Percentiles rank a stretch among this genome's conserved stretches.
Evolutionary conservation across 139 green algal genomes (phyloP).

Genomic region (Volvox reticuliferus): DNA sequence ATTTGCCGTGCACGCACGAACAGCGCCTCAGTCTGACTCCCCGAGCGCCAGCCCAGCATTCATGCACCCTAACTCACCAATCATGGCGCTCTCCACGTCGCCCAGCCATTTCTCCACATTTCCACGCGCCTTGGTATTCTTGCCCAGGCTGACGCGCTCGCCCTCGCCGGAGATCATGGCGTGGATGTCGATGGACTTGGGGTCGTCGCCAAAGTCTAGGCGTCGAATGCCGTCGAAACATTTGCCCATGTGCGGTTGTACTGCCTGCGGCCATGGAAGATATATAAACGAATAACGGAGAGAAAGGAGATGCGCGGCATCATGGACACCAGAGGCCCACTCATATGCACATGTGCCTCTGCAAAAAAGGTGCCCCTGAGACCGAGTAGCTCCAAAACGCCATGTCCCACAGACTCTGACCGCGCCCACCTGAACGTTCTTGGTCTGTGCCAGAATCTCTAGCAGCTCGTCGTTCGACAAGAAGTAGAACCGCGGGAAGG

Average conservation of each 20-base stretch:
- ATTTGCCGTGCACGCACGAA: too few relatives aligned
- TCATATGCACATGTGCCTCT: background rate
- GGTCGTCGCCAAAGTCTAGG: constrained; percentile 89
- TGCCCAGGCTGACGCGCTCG: constrained; percentile 84
- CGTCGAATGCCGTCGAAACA: constrained; percentile 91
- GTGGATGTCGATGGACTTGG: constrained; percentile 83
- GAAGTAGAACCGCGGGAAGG: constrained; percentile 91
- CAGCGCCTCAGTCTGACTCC: too few relatives aligned
- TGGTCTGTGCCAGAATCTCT: constrained; percentile 89
- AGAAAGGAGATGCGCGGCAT: background rate
- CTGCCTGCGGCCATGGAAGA: constrained; percentile 64
- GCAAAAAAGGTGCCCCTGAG: background rate
- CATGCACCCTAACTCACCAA: constrained; percentile 41
- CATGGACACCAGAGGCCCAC: background rate
- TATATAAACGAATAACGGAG: background rate
- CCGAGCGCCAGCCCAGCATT: too few relatives aligned
- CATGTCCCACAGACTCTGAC: too few relatives aligned
- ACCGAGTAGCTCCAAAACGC: too few relatives aligned
- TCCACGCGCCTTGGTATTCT: constrained; percentile 86
- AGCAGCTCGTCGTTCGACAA: constrained; percentile 91
- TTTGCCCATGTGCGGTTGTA: constrained; percentile 92
- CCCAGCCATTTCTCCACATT: constrained; percentile 90
- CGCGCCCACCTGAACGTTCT: constrained; percentile 72
- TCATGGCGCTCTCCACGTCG: constrained; percentile 83
- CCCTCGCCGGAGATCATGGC: constrained; percentile 87